A percentile compares a stretch with the other conserved stretches of the same genome.
Conservation (phyloP, 441 rosid species). For the Aquilaria agallochum region DNA sequence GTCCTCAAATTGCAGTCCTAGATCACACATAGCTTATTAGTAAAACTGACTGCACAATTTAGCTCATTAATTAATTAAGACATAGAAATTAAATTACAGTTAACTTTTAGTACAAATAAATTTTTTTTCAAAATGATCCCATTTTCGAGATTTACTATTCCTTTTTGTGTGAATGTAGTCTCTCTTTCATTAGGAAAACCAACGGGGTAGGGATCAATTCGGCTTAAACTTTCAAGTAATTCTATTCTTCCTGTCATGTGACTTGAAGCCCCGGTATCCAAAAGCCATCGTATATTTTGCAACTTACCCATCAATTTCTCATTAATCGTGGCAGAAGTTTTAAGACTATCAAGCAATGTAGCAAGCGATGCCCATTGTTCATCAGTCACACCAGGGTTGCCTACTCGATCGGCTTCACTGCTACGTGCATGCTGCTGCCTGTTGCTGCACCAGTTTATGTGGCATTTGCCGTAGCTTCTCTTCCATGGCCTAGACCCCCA, state of each 20-base stretch:
- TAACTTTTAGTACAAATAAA: not conserved
- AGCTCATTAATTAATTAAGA: not conserved
- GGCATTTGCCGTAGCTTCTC: too few relatives aligned
- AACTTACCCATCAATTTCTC: not conserved
- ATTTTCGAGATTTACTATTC: not conserved
- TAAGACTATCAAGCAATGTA: too few relatives aligned
- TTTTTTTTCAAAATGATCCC: not conserved
- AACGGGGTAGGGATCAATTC: not conserved
- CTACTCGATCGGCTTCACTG: too few relatives aligned
- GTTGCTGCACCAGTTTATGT: too few relatives aligned
- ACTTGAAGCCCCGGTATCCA: slow-evolving; percentile 7
- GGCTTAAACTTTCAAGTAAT: not conserved
- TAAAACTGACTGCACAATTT: not conserved
- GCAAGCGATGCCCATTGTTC: too few relatives aligned
- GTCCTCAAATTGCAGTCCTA: not conserved
- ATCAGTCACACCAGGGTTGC: too few relatives aligned
- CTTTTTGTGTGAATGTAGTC: not conserved
- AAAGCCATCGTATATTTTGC: not conserved
- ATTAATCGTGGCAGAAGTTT: too few relatives aligned
- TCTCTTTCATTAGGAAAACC: not conserved
- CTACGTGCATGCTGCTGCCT: too few relatives aligned
- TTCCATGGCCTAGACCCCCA: too few relatives aligned
- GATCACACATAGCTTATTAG: not conserved
- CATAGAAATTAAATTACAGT: not conserved
- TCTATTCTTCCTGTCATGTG: not conserved